These are phyloP conservation scores for Tremella mesenterica DNA, from an alignment of 768 basidiomycete species.

Conservation along the genomic window DNA sequence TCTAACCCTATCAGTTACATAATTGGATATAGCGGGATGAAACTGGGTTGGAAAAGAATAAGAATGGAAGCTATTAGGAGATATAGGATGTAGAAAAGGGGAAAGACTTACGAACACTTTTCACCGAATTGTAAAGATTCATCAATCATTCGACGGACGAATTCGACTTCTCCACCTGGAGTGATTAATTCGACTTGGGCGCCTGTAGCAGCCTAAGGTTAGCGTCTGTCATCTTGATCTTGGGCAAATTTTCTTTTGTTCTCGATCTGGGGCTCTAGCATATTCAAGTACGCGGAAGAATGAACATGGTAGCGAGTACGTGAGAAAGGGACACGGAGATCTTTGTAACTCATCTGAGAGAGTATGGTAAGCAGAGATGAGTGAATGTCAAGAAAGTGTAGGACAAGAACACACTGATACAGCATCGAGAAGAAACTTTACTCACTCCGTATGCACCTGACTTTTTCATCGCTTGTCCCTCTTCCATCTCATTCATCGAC, in stretches of 20 bases:
- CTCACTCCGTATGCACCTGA: slow-evolving; percentile 62
- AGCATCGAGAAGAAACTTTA: slow-evolving; percentile 5
- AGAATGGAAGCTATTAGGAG: no score
- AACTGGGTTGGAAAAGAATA: no score
- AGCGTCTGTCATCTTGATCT: not conserved
- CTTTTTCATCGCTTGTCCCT: slow-evolving; percentile 58
- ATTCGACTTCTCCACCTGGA: slow-evolving; percentile 70
- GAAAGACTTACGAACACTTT: no score
- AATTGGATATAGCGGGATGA: no score
- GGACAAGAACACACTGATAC: not conserved
- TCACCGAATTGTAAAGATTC: slow-evolving; percentile 57
- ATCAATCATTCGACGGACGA: slow-evolving; percentile 65
- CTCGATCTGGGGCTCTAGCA: not conserved
- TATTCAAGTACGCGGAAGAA: no score
- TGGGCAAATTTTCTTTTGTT: not conserved
- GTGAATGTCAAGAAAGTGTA: not conserved
- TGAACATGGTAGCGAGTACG: no score
- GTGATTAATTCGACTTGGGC: slow-evolving; percentile 82
- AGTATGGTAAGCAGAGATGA: no score
- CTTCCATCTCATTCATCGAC: slow-evolving; percentile 59
- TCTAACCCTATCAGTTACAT: no score
- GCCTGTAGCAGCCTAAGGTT: slow-evolving; percentile 68
- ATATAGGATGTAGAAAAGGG: no score
- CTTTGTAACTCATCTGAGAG: no score
- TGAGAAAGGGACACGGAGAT: no score